These are phyloP conservation scores for Fusarium ramigenum DNA, from an alignment of 2,329 filamentous ascomycete genomes.

Conservation along the genomic window DNA sequence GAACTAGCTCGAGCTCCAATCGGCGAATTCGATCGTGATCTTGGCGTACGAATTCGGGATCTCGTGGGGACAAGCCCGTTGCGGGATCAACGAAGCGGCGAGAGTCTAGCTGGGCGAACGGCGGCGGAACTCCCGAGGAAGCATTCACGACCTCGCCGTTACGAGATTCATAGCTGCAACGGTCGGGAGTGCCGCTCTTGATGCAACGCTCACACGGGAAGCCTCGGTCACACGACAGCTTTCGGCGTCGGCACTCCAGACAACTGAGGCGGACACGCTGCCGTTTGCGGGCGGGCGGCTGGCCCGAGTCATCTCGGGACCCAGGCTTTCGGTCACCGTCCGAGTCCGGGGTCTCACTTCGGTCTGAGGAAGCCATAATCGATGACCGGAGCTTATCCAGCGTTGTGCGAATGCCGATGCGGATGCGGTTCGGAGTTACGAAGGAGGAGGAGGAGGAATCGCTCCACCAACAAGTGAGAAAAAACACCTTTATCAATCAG, in stretches of 20 bases:
- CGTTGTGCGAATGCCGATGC: conserved; percentile 33
- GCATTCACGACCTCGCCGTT: conserved; percentile 60
- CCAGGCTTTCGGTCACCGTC: conserved; percentile 44
- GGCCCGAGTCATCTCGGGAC: conserved; percentile 45
- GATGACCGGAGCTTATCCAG: conserved; percentile 25
- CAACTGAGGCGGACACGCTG: conserved; percentile 69
- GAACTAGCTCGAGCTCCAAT: conserved; percentile 67
- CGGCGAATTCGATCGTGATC: conserved; percentile 68
- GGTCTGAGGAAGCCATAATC: conserved; percentile 45
- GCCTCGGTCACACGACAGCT: conserved; percentile 69
- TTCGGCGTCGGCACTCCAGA: conserved; percentile 68
- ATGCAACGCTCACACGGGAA: conserved; percentile 70
- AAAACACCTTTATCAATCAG: conserved; percentile 52
- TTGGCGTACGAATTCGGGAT: conserved; percentile 51
- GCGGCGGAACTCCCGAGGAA: conserved; percentile 56
- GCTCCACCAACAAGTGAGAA: conserved; percentile 41
- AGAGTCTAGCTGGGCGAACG: conserved; percentile 54
- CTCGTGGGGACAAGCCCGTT: conserved; percentile 47
- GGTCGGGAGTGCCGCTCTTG: conserved; percentile 68
- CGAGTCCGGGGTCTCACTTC: conserved; percentile 53
- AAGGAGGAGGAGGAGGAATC: conserved; percentile 39
- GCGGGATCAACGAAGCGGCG: conserved; percentile 48
- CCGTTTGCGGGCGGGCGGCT: conserved; percentile 61
- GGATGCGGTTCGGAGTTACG: conserved; percentile 49
- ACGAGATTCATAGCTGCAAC: conserved; percentile 68